Conservation (phyloP, 2,329 filamentous ascomycete species). For the Teratosphaeria zuluensis region DNA sequence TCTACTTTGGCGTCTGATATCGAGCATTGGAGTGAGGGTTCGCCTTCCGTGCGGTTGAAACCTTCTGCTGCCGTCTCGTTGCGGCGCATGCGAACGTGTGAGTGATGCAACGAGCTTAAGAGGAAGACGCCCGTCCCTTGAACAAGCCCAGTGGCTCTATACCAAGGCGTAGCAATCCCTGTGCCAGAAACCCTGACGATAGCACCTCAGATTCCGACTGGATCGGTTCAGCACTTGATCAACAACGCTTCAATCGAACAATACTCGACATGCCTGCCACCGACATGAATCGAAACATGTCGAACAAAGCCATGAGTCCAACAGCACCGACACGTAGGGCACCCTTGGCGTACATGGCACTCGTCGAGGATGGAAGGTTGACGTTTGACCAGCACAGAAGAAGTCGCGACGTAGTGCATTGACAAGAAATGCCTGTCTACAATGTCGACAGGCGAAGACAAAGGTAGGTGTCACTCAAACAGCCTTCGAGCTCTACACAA, state of each 20-base stretch:
- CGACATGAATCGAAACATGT: not conserved
- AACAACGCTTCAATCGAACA: not conserved
- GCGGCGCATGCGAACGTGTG: not conserved
- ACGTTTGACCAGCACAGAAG: not conserved
- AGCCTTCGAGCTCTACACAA: not conserved
- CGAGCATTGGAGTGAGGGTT: not conserved
- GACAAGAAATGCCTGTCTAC: conserved; percentile 2
- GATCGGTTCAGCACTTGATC: not conserved
- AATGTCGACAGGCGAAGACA: conserved; percentile 1
- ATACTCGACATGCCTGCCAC: not conserved
- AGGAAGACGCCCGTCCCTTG: not conserved
- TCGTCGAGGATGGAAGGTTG: not conserved
- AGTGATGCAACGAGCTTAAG: not conserved
- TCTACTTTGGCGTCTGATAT: not conserved
- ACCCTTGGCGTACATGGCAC: not conserved
- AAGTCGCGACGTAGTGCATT: not conserved
- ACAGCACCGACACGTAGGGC: not conserved
- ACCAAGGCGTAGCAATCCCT: not conserved
- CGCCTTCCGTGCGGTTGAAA: not conserved
- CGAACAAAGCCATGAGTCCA: not conserved
- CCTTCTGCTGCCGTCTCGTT: not conserved
- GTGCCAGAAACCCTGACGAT: not conserved
- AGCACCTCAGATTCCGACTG: not conserved
- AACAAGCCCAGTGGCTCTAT: not conserved
- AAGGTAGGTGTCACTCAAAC: not conserved